Conservation (phyloP, 2,329 filamentous ascomycete genomes). For the Simplicillium aogashimaense region DNA sequence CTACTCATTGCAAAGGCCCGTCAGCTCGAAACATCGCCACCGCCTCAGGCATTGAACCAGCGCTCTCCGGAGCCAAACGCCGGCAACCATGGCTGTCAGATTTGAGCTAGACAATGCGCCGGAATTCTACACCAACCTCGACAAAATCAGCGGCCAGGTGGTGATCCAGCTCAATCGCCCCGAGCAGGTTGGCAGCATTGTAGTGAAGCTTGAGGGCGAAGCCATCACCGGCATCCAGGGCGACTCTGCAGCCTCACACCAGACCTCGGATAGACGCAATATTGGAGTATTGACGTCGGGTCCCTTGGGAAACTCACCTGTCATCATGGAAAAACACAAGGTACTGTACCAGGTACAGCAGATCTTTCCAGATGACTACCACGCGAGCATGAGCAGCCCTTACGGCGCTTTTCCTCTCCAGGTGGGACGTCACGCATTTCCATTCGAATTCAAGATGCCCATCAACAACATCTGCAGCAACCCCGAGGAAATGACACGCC, state of each 20-base stretch:
- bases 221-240: constrained; percentile 46
- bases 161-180: constrained; percentile 49
- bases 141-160: constrained; percentile 56
- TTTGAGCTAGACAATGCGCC: constrained; percentile 57
- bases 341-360: constrained; percentile 65
- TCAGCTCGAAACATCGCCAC: too few relatives aligned
- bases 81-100: constrained; percentile 48
- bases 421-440: constrained; percentile 64
- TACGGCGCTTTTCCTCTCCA: constrained; percentile 49
- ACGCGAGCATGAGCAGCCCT: constrained; percentile 25
- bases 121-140: constrained; percentile 72
- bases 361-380: constrained; percentile 56
- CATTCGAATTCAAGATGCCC: constrained; percentile 67
- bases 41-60: neutral
- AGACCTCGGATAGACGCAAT: too few relatives aligned
- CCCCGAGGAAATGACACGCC: constrained; percentile 34
- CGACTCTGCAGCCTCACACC: constrained; percentile 11
- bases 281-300: constrained; percentile 2
- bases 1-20: too few relatives aligned
- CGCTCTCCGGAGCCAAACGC: neutral
- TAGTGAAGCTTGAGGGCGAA: constrained; percentile 79
- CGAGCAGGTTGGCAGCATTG: constrained; percentile 61
- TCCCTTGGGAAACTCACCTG: constrained; percentile 8
- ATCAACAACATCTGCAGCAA: constrained; percentile 66
- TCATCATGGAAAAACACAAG: constrained; percentile 54